Evolutionary conservation across 2,329 filamentous ascomycete genomes (phyloP).

Genomic region (Verruconis gallopava): DNA sequence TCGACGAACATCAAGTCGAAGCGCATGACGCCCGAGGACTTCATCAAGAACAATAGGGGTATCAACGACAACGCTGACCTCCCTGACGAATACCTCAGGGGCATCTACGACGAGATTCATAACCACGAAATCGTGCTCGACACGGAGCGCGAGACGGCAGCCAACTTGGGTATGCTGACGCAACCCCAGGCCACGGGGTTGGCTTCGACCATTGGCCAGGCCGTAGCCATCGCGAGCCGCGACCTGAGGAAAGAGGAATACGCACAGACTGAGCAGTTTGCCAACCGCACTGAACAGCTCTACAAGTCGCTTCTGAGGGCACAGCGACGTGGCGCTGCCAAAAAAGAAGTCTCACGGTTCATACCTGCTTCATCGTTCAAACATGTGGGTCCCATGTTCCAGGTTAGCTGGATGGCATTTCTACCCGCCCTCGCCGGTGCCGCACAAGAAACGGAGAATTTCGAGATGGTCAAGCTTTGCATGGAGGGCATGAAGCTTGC

Average conservation of each 20-base stretch:
- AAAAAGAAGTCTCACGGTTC: slow-evolving; percentile 55
- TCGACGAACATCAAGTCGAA: slow-evolving; percentile 68
- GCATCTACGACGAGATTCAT: slow-evolving; percentile 86
- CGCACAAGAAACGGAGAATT: slow-evolving; percentile 84
- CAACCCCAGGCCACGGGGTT: slow-evolving; percentile 49
- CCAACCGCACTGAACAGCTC: slow-evolving; percentile 64
- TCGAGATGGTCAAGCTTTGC: slow-evolving; percentile 83
- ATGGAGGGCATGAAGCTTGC: slow-evolving; percentile 93
- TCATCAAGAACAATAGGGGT: slow-evolving; percentile 97
- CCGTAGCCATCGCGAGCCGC: slow-evolving; percentile 79
- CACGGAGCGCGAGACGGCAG: slow-evolving; percentile 81
- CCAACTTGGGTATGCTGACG: slow-evolving; percentile 50
- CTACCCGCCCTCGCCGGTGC: slow-evolving; percentile 88
- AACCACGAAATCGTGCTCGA: slow-evolving; percentile 88
- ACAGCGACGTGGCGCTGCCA: slow-evolving; percentile 67
- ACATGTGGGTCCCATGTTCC: slow-evolving; percentile 96
- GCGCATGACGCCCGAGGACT: slow-evolving; percentile 92
- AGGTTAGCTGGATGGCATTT: slow-evolving; percentile 98
- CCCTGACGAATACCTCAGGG: slow-evolving; percentile 78
- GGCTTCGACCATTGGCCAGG: slow-evolving; percentile 73
- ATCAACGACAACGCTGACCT: slow-evolving; percentile 95
- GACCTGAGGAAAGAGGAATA: slow-evolving; percentile 90
- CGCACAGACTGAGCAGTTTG: slow-evolving; percentile 90
- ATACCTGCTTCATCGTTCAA: slow-evolving; percentile 89
- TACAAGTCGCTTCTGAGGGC: slow-evolving; percentile 89